These are phyloP conservation scores for Russula dissimulans DNA, from an alignment of 768 basidiomycete species.

Conservation along the genomic window DNA sequence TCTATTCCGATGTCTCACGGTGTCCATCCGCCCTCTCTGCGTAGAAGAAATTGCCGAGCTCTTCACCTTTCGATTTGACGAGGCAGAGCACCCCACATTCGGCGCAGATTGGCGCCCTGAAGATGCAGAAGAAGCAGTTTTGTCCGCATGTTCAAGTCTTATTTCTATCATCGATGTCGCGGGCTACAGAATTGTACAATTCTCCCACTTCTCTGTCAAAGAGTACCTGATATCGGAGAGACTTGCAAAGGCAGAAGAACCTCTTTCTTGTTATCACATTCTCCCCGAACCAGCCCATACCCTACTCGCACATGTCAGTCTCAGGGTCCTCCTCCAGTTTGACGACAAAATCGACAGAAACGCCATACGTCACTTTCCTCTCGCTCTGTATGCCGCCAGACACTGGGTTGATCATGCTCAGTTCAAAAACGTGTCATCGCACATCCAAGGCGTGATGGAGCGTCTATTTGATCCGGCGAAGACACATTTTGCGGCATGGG, in stretches of 20 bases:
- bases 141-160: not conserved
- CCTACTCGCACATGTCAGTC: not conserved
- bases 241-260: not conserved
- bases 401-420: slow-evolving; percentile 5
- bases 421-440: not conserved
- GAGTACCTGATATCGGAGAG: slow-evolving; percentile 9
- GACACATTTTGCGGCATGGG: slow-evolving; percentile 4
- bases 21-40: not conserved
- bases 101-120: not conserved
- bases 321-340: slow-evolving; percentile 1
- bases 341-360: not conserved
- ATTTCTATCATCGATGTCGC: not conserved
- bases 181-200: not conserved
- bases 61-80: not conserved
- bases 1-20: not conserved
- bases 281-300: not conserved
- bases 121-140: not conserved
- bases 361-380: not conserved
- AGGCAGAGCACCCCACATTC: not conserved
- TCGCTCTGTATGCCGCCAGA: not conserved
- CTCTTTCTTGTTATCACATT: slow-evolving; percentile 5
- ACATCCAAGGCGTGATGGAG: not conserved
- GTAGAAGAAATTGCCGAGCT: not conserved
- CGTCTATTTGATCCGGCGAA: not conserved
- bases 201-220: not conserved